phyloP scores from a whole-genome alignment of 2,329 filamentous ascomycete genomes.

The Septoria petroselini region DNA sequence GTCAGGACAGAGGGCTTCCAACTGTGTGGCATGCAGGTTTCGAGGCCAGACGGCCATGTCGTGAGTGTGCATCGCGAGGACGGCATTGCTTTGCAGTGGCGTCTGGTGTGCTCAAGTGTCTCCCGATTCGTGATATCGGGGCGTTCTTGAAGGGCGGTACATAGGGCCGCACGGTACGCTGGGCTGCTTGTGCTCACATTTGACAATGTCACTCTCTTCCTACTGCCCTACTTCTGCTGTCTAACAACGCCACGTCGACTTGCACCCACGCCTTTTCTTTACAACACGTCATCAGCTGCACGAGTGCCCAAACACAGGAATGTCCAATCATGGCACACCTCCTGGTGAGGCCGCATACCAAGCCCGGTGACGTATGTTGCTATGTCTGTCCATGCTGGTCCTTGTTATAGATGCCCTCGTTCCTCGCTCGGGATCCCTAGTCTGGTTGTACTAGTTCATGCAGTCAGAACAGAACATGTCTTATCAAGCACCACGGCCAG shows the following conservation, averaged over 20 bases:
- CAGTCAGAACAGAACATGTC: background rate
- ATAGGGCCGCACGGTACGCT: background rate
- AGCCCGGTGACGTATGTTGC: slow-evolving; percentile 8
- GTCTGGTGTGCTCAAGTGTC: slow-evolving; percentile 1
- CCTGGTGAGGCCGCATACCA: slow-evolving; percentile 1
- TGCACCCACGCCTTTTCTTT: background rate
- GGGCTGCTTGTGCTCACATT: no score
- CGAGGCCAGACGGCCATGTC: slow-evolving; percentile 4
- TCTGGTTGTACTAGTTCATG: no score
- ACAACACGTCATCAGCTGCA: no score
- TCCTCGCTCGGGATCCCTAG: background rate
- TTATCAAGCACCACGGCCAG: background rate
- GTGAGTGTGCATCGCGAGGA: slow-evolving; percentile 5
- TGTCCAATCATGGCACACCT: slow-evolving; percentile 5
- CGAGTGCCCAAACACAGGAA: background rate
- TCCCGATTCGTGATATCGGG: slow-evolving; percentile 4
- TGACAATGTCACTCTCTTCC: no score
- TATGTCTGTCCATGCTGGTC: background rate
- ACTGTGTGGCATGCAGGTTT: slow-evolving; percentile 5
- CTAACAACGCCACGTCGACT: no score
- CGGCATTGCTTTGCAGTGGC: slow-evolving; percentile 6
- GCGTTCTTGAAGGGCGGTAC: slow-evolving; percentile 1
- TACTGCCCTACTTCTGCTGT: no score
- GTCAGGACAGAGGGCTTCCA: background rate
- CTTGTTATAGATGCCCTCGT: slow-evolving; percentile 6